Conservation (phyloP, 352 stramenopile genomes). For the Aphanomyces euteiches region DNA sequence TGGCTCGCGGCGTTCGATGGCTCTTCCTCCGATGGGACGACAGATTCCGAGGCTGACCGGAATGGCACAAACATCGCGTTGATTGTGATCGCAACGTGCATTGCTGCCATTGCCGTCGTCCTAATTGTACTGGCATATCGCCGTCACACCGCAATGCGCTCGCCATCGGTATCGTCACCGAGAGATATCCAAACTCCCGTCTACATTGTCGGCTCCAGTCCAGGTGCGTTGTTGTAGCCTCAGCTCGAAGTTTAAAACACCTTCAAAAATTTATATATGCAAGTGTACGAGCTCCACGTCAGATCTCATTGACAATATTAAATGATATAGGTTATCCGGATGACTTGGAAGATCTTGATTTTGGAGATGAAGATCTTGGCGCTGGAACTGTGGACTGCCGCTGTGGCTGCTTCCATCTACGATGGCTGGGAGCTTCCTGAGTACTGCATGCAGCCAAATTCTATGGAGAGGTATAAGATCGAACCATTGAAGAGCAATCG, state of each 20-base stretch:
- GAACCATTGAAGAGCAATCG: conserved; percentile 56
- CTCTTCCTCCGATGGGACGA: background rate
- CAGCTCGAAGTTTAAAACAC: background rate
- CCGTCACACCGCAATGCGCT: background rate
- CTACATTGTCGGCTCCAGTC: conserved; percentile 18
- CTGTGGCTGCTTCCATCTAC: conserved; percentile 39
- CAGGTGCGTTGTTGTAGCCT: conserved; percentile 12
- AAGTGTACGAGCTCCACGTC: too few species aligned
- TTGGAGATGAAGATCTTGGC: conserved; percentile 36
- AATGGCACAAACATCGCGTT: background rate
- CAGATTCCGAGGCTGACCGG: background rate
- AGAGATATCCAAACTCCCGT: conserved; percentile 18
- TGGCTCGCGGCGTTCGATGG: conserved; percentile 10
- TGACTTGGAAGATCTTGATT: background rate
- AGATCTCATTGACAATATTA: too few species aligned
- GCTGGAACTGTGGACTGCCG: conserved; percentile 29
- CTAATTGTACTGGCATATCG: conserved; percentile 17
- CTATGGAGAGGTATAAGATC: conserved; percentile 59
- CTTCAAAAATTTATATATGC: background rate
- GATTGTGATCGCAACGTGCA: conserved; percentile 13
- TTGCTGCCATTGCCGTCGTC: conserved; percentile 23
- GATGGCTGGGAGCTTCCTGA: conserved; percentile 73
- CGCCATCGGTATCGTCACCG: background rate
- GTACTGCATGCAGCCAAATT: conserved; percentile 73
- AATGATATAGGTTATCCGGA: too few species aligned